Evolutionary conservation across 2,329 filamentous ascomycete genomes (phyloP).

Genomic region (Nemania serpens): DNA sequence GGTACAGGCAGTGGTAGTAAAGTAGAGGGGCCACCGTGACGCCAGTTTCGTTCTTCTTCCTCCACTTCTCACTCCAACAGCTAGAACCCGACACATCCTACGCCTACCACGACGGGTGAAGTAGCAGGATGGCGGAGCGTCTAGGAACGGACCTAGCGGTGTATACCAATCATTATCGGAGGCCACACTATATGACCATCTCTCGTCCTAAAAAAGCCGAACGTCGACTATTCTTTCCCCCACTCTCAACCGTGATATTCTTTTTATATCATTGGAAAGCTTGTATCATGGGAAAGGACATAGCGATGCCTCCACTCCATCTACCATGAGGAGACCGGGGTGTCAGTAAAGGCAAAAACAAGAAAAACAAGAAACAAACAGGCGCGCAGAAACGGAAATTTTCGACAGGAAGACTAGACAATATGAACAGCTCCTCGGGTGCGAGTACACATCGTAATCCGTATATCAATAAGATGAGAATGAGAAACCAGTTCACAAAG

Average conservation of each 20-base stretch:
- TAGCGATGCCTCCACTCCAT: slow-evolving; percentile 40
- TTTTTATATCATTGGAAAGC: slow-evolving; percentile 38
- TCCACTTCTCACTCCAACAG: slow-evolving; percentile 29
- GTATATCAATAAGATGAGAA: slow-evolving; percentile 26
- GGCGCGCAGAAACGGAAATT: slow-evolving; percentile 33
- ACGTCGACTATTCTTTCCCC: slow-evolving; percentile 13
- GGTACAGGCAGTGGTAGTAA: slow-evolving; percentile 39
- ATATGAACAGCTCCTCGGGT: slow-evolving; percentile 39
- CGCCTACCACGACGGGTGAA: slow-evolving; percentile 21
- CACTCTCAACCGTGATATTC: slow-evolving; percentile 30
- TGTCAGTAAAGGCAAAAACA: slow-evolving; percentile 38
- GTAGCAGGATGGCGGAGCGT: slow-evolving; percentile 26
- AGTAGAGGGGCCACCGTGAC: slow-evolving; percentile 35
- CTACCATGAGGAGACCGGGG: slow-evolving; percentile 41
- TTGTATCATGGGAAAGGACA: slow-evolving; percentile 36
- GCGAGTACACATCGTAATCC: slow-evolving; percentile 31
- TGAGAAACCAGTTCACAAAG: slow-evolving; percentile 33
- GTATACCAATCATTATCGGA: slow-evolving; percentile 31
- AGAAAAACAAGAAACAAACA: slow-evolving; percentile 37
- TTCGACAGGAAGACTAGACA: slow-evolving; percentile 35
- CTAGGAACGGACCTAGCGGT: slow-evolving; percentile 27
- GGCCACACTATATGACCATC: slow-evolving; percentile 11
- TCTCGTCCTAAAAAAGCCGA: slow-evolving; percentile 25
- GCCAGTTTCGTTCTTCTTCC: slow-evolving; percentile 35
- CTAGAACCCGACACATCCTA: slow-evolving; percentile 31